These are phyloP conservation scores for Fremontodendron californicum DNA, from an alignment of 345 rosid species.

Conservation along the genomic window DNA sequence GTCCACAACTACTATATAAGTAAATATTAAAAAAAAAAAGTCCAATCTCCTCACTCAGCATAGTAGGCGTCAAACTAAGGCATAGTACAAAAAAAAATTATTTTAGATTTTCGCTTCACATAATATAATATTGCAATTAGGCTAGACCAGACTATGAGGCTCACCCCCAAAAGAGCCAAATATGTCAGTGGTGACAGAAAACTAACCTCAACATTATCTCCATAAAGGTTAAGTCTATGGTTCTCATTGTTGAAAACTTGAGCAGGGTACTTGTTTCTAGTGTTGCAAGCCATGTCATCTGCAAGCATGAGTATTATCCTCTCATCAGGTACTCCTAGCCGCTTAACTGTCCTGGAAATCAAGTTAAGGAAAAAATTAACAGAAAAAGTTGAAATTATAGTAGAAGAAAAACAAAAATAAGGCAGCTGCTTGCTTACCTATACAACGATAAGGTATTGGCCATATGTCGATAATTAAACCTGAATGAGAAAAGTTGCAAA, in stretches of 20 bases:
- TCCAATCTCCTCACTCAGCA: neutral
- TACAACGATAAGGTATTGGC: slow-evolving; percentile 93
- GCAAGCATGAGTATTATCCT: slow-evolving; percentile 95
- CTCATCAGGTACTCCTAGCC: slow-evolving; percentile 95
- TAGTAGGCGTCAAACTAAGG: neutral
- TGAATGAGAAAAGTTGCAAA: slow-evolving; percentile 27
- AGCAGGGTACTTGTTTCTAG: slow-evolving; percentile 91
- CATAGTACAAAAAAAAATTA: neutral
- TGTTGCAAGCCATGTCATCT: slow-evolving; percentile 98
- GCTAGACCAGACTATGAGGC: neutral
- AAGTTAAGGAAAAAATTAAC: slow-evolving; percentile 2
- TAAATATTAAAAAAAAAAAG: no score
- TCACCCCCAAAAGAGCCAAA: neutral
- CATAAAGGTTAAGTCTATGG: slow-evolving; percentile 90
- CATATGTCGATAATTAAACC: slow-evolving; percentile 99
- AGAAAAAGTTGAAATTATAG: neutral
- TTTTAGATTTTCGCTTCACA: neutral
- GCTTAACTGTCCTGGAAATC: slow-evolving; percentile 81
- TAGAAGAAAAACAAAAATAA: neutral
- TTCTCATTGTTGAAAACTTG: slow-evolving; percentile 98
- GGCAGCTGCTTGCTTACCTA: slow-evolving; percentile 46
- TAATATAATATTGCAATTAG: neutral
- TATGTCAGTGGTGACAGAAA: slow-evolving; percentile 6
- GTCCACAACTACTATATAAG: no score
- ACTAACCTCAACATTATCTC: slow-evolving; percentile 94